A percentile compares a stretch with the other conserved stretches of the same genome.
Conservation (phyloP, 768 basidiomycete species). For the Leccinum subtestaceum region DNA sequence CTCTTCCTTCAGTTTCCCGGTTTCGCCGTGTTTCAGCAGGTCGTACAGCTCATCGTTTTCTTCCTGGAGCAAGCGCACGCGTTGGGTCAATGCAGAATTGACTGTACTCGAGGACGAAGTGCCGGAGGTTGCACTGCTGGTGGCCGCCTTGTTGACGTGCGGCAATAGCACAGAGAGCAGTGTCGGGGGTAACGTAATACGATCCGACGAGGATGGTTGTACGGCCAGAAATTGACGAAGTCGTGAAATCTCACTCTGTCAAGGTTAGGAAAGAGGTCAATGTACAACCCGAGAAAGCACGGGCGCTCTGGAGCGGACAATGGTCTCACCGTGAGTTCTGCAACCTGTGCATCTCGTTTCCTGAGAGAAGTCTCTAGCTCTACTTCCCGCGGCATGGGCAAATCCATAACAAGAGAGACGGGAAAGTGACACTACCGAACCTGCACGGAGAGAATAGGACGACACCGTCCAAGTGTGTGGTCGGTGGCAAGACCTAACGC, state of each 20-base stretch:
- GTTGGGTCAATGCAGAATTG: slow-evolving; percentile 70
- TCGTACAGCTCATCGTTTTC: slow-evolving; percentile 88
- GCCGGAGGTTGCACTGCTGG: slow-evolving; percentile 27
- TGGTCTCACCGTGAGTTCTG: slow-evolving; percentile 64
- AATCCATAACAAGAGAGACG: slow-evolving; percentile 47
- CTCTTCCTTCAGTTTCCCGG: slow-evolving; percentile 80
- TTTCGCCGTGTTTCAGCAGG: slow-evolving; percentile 69
- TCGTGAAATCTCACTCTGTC: slow-evolving; percentile 69
- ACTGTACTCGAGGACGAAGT: slow-evolving; percentile 53
- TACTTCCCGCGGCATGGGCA: slow-evolving; percentile 73
- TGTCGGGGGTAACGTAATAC: slow-evolving; percentile 68
- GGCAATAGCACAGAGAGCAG: slow-evolving; percentile 67
- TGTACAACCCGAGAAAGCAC: slow-evolving; percentile 15
- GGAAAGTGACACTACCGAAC: slow-evolving; percentile 10
- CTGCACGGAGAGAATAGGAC: slow-evolving; percentile 13
- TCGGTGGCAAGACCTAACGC: slow-evolving; percentile 30
- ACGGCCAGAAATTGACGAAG: slow-evolving; percentile 62
- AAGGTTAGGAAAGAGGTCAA: slow-evolving; percentile 15
- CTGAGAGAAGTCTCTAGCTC: slow-evolving; percentile 80
- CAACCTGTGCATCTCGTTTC: slow-evolving; percentile 68
- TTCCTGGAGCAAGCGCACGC: slow-evolving; percentile 70
- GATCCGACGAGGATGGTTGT: slow-evolving; percentile 61
- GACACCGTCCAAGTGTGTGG: slow-evolving; percentile 26
- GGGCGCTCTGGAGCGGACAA: slow-evolving; percentile 20
- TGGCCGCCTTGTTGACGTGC: slow-evolving; percentile 50